Evolutionary conservation across 2,329 filamentous ascomycete species (phyloP).

Genomic region (Byssothecium circinans): DNA sequence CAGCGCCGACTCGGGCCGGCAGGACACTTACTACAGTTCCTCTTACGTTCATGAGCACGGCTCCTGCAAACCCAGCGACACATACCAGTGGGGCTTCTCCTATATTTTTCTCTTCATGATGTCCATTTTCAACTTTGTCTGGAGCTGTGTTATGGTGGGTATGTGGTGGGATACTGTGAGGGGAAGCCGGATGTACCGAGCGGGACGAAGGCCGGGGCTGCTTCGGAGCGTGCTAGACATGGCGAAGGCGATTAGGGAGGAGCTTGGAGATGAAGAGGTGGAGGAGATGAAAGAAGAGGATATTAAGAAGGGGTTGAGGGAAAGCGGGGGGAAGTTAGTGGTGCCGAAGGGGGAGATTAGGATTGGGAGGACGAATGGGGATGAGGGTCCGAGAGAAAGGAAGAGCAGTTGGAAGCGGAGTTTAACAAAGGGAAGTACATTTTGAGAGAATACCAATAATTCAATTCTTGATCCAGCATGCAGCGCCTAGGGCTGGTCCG

Average conservation of each 20-base stretch:
- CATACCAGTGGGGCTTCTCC: conserved; percentile 40
- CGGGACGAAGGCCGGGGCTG: conserved; percentile 31
- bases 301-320: conserved; percentile 19
- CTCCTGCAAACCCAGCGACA: conserved; percentile 35
- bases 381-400: not conserved
- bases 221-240: conserved; percentile 33
- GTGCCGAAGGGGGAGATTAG: conserved; percentile 29
- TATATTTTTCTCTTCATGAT: conserved; percentile 42
- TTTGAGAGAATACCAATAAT: conserved; percentile 17
- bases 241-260: conserved; percentile 28
- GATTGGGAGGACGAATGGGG: conserved; percentile 20
- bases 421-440: conserved; percentile 32
- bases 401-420: conserved; percentile 22
- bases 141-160: conserved; percentile 35
- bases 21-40: conserved; percentile 19
- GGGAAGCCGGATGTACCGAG: conserved; percentile 32
- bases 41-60: conserved; percentile 25
- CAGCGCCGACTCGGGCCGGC: conserved; percentile 8
- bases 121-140: conserved; percentile 38
- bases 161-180: conserved; percentile 38
- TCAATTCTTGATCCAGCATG: not conserved
- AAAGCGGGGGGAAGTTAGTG: conserved; percentile 24
- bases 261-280: conserved; percentile 21
- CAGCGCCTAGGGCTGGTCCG: too few relatives aligned
- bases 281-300: conserved; percentile 26